Evolutionary conservation across 2,329 filamentous ascomycete genomes (phyloP).

Genomic region (Epichloe elymi): DNA sequence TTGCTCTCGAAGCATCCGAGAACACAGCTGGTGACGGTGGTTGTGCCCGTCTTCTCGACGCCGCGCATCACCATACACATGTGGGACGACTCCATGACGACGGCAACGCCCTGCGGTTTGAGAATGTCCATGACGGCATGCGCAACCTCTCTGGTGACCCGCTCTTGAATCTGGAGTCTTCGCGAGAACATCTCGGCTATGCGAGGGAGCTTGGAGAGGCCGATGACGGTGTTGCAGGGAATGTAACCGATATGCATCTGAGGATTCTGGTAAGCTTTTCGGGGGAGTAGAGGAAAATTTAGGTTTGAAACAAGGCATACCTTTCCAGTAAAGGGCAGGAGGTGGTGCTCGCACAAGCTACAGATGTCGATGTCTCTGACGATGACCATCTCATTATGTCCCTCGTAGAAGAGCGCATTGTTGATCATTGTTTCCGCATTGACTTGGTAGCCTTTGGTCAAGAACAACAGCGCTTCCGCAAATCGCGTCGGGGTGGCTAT

Average conservation of each 20-base stretch:
- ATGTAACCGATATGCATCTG: conserved; percentile 99
- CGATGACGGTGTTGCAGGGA: conserved; percentile 78
- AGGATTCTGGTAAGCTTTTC: no score
- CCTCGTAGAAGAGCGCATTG: conserved; percentile 86
- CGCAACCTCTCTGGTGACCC: conserved; percentile 90
- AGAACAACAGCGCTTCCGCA: conserved; percentile 87
- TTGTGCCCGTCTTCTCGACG: conserved; percentile 77
- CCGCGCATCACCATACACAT: conserved; percentile 98
- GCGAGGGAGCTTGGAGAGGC: conserved; percentile 86
- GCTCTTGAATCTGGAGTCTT: conserved; percentile 88
- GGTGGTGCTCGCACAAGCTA: conserved; percentile 89
- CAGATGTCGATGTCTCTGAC: conserved; percentile 96
- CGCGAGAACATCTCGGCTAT: conserved; percentile 96
- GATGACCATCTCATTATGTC: conserved; percentile 93
- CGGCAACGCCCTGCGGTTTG: conserved; percentile 85
- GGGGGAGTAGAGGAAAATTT: neutral
- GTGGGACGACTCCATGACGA: conserved; percentile 95
- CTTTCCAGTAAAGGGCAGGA: conserved; percentile 94
- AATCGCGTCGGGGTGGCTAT: conserved; percentile 68
- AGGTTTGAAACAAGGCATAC: conserved; percentile 29
- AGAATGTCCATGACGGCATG: conserved; percentile 90
- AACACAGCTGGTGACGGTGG: conserved; percentile 95
- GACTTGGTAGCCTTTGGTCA: conserved; percentile 94
- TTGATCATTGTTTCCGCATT: conserved; percentile 89
- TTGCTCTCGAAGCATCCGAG: conserved; percentile 89